phyloP scores from a whole-genome alignment of 495 filamentous ascomycete genomes.

The Neurospora sublineolata region DNA sequence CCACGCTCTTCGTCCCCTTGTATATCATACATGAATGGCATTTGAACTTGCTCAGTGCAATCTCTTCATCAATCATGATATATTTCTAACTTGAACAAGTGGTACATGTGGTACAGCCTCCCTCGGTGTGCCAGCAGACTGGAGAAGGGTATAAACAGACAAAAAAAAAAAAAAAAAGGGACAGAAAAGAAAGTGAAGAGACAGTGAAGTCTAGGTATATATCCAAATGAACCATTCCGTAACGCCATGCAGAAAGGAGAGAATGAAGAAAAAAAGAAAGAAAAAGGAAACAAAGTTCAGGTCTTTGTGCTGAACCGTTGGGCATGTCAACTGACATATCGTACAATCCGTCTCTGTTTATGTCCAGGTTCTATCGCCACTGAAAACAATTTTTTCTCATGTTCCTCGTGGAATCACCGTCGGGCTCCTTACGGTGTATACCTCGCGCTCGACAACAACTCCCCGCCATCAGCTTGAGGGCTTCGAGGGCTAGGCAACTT shows the following conservation, averaged over 20 bases:
- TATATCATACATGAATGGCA: too few species aligned
- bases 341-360: background rate
- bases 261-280: slow-evolving; percentile 1
- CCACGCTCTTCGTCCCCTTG: background rate
- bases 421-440: background rate
- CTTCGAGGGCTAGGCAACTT: slow-evolving; percentile 29
- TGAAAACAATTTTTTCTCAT: background rate
- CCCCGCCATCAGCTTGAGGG: background rate
- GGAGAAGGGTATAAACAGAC: background rate
- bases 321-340: background rate
- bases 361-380: background rate
- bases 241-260: background rate
- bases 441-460: background rate
- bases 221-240: background rate
- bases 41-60: background rate
- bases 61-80: background rate
- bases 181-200: background rate
- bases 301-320: background rate
- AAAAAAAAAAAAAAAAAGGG: too few species aligned
- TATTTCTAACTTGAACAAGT: background rate
- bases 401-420: background rate
- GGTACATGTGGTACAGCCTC: background rate
- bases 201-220: background rate
- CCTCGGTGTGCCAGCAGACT: background rate
- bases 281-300: background rate